phyloP scores from a whole-genome alignment of 345 rosid species.

The Bretschneidera sinensis region DNA sequence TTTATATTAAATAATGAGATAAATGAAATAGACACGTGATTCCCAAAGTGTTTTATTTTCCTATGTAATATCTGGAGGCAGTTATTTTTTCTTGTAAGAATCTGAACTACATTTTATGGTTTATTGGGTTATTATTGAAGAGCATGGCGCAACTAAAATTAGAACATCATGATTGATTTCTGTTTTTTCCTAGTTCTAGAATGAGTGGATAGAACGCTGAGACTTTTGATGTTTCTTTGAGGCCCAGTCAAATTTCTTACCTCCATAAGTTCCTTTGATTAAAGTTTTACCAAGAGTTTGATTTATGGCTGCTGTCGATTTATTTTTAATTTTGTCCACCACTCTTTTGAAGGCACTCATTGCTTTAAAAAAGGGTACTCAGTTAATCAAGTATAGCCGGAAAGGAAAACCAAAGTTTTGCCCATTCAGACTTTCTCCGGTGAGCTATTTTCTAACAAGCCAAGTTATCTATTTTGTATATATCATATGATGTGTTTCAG shows the following conservation, averaged over 20 bases:
- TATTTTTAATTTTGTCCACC: constrained; percentile 3
- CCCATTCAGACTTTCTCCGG: constrained; percentile 62
- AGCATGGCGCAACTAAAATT: too few species aligned
- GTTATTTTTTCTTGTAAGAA: neutral
- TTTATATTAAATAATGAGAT: too few species aligned
- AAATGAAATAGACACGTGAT: too few species aligned
- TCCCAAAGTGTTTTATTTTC: too few species aligned
- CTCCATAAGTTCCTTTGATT: neutral
- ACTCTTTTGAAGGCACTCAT: constrained; percentile 64
- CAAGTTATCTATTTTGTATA: neutral
- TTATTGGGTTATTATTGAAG: too few species aligned
- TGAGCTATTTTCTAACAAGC: constrained; percentile 29
- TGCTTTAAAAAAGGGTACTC: constrained; percentile 78
- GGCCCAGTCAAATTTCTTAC: neutral
- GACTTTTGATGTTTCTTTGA: neutral
- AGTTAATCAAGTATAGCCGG: constrained; percentile 85
- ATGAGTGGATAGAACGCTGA: too few species aligned
- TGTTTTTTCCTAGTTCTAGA: neutral
- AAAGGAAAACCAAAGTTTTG: constrained; percentile 95
- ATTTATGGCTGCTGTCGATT: neutral
- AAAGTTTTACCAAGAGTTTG: neutral
- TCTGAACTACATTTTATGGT: neutral
- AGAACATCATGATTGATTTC: too few species aligned
- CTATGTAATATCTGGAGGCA: neutral
- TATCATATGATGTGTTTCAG: neutral